Base-by-base conservation (phyloP, 2,329 filamentous ascomycete genomes). In the Ophiobolus disseminans region DNA sequence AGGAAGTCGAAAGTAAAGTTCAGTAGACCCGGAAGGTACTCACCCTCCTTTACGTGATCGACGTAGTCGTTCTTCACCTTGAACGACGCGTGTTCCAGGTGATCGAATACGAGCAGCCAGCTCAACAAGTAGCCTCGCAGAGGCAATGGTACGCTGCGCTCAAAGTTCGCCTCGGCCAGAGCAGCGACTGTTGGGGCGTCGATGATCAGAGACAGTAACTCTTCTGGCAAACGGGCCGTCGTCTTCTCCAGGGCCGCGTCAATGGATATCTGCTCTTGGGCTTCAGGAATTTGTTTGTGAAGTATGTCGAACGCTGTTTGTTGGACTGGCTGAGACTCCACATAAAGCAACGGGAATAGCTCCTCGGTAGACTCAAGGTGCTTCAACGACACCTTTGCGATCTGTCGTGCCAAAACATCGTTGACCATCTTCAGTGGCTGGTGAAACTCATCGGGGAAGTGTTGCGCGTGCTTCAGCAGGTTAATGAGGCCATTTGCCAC, bases 101-200 rank as follows among this genome's bases (percentile, higher is more conserved):
- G 87, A 60, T 96, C 91, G 66, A 96, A 97, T 0, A 97, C 81
- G 1, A 97, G 79, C 55, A 90, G 84, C 94, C 94, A 99, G 9
- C 90, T 89, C 21, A 96, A 78, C 2, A 99, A 80, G 65, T 97
- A 99, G 8, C 87, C 85, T 42, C 91, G 85, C 38, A 96, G 78
- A 0, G 82, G 68, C 0, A 84, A 76, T 9, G 91, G 91, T 61
- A 92, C 88, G 25, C 69, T 76, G 13, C 83, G 78, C 4, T 86
- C 80, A 17, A 91, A 84, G 26, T 82, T 78, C 7, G 87, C 82
- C 37, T 89, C 85, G 0, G 82, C 79, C 36, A 91, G 83, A 10
- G 80, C 79, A n/a, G 88, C 82, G 2, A 89, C 78, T 0, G 86
- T 86, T 0, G 93, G 90, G 0, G 88, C 81, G 53, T 95, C 89